Conservation (phyloP, 2,329 filamentous ascomycete genomes). For the Pezizomycotina sp. region DNA sequence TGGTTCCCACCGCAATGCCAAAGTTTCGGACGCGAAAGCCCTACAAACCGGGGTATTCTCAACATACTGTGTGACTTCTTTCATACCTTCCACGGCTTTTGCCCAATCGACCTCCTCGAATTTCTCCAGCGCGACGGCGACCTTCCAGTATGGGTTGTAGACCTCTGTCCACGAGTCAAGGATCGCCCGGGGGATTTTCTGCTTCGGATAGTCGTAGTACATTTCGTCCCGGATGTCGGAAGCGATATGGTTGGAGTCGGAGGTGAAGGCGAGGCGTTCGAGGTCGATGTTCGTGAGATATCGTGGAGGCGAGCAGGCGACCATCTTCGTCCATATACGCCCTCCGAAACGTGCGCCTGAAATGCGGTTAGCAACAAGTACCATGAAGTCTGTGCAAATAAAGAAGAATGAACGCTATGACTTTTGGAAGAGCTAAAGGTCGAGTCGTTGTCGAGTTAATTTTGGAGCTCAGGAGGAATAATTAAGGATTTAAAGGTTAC, state of each 20-base stretch:
- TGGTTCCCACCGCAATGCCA: not conserved
- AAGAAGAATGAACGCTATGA: no score
- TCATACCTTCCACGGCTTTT: constrained; percentile 79
- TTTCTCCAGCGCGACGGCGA: constrained; percentile 28
- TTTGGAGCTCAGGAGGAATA: no score
- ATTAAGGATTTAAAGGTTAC: no score
- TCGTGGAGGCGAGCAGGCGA: constrained; percentile 24
- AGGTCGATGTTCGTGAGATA: constrained; percentile 28
- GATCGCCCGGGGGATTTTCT: constrained; percentile 19
- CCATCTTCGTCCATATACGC: constrained; percentile 22
- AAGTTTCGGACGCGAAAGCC: not conserved
- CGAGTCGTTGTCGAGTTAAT: no score
- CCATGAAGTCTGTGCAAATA: no score
- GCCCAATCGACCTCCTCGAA: constrained; percentile 47
- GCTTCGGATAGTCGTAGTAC: constrained; percentile 16
- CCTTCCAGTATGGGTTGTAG: constrained; percentile 70
- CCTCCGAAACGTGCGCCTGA: constrained; percentile 19
- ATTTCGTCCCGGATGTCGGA: constrained; percentile 25
- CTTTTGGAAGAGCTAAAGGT: no score
- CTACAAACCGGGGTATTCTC: not conserved
- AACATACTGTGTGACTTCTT: constrained; percentile 45
- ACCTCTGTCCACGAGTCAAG: constrained; percentile 69
- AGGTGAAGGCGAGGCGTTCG: constrained; percentile 25
- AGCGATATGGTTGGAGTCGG: constrained; percentile 28
- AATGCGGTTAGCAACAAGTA: no score